Evolutionary conservation across 2,329 filamentous ascomycete genomes (phyloP).

Genomic region (Botrytis pseudocinerea): DNA sequence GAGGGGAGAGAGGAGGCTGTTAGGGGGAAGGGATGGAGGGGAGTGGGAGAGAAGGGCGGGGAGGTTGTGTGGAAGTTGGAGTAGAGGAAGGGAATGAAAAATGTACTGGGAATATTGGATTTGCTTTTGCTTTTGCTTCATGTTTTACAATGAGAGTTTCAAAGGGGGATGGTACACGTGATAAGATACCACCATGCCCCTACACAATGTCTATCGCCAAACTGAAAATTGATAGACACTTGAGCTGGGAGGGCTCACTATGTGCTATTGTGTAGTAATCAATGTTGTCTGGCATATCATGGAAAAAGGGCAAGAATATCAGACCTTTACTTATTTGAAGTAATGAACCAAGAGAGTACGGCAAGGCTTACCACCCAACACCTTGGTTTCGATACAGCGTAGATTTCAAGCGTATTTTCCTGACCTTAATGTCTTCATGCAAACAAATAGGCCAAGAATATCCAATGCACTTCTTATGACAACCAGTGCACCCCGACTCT

Average conservation of each 20-base stretch:
- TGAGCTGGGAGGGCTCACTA: background rate
- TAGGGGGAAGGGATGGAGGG: conserved; percentile 35
- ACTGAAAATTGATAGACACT: background rate
- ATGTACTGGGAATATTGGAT: background rate
- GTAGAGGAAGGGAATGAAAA: background rate
- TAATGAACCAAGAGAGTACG: background rate
- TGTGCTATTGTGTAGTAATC: background rate
- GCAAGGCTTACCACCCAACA: background rate
- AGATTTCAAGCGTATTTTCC: background rate
- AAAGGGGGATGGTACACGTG: background rate
- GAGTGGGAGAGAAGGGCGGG: conserved; percentile 28
- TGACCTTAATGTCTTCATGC: background rate
- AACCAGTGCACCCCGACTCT: background rate
- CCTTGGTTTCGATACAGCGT: background rate
- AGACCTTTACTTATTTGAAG: background rate
- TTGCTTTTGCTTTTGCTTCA: background rate
- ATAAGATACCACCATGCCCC: background rate
- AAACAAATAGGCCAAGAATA: background rate
- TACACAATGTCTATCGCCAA: background rate
- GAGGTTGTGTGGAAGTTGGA: conserved; percentile 31
- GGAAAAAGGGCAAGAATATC: background rate
- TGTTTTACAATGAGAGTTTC: background rate
- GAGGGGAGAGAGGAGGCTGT: conserved; percentile 30
- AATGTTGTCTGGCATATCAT: background rate
- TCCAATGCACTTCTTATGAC: background rate